These are phyloP conservation scores for Cryphonectria parasitica DNA, from an alignment of 2,329 filamentous ascomycete genomes.

Conservation along the genomic window DNA sequence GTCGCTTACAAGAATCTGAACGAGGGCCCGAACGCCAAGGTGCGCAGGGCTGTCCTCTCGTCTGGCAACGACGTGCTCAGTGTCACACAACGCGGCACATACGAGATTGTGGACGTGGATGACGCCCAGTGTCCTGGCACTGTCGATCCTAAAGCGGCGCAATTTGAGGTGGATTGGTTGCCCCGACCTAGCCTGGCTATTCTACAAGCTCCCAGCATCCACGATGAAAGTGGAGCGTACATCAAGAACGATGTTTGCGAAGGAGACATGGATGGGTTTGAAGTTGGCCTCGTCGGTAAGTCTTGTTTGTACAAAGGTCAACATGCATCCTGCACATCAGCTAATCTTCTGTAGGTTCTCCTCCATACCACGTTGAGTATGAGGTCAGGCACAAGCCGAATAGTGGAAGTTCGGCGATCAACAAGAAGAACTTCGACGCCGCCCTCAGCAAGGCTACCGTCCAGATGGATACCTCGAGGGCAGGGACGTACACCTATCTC, in stretches of 20 bases:
- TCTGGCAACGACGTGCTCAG: slow-evolving; percentile 69
- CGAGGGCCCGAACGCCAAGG: slow-evolving; percentile 47
- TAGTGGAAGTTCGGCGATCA: slow-evolving; percentile 65
- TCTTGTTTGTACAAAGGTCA: slow-evolving; percentile 9
- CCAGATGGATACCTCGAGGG: slow-evolving; percentile 81
- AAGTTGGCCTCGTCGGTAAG: slow-evolving; percentile 77
- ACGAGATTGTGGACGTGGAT: slow-evolving; percentile 76
- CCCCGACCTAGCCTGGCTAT: slow-evolving; percentile 74
- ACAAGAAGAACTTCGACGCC: slow-evolving; percentile 74
- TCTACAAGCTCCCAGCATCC: slow-evolving; percentile 66
- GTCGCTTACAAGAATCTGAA: slow-evolving; percentile 75
- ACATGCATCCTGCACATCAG: neutral
- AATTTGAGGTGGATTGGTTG: slow-evolving; percentile 85
- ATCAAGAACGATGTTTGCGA: slow-evolving; percentile 87
- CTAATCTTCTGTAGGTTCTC: slow-evolving; percentile 60
- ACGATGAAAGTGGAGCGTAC: slow-evolving; percentile 55
- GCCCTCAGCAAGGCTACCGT: slow-evolving; percentile 77
- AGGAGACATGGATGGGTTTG: slow-evolving; percentile 88
- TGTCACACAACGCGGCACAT: slow-evolving; percentile 71
- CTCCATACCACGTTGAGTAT: slow-evolving; percentile 84
- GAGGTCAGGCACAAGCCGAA: slow-evolving; percentile 74
- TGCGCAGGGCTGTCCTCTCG: slow-evolving; percentile 53
- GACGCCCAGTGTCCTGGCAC: slow-evolving; percentile 83
- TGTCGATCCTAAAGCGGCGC: slow-evolving; percentile 73
- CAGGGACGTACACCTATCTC: slow-evolving; percentile 84